Conservation (phyloP, 2,329 filamentous ascomycete species). For the Capronia epimyces region DNA sequence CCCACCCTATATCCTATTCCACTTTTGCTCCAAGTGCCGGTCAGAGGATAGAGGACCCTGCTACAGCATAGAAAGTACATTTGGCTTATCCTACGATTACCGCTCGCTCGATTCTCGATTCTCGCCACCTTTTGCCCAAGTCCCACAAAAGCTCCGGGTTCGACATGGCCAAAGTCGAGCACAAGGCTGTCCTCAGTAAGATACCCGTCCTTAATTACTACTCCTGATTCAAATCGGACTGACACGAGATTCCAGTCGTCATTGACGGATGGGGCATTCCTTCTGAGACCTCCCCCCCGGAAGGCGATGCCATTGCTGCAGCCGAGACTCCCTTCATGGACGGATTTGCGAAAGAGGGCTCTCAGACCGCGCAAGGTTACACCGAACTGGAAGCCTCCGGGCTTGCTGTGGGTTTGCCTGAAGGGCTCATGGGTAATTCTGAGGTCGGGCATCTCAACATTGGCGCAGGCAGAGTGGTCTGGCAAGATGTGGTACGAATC, state of each 20-base stretch:
- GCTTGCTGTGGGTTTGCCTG: constrained; percentile 87
- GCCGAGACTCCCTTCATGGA: constrained; percentile 96
- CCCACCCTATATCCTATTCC: neutral
- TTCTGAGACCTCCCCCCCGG: constrained; percentile 68
- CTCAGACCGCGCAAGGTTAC: constrained; percentile 74
- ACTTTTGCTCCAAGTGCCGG: neutral
- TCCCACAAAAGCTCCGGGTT: neutral
- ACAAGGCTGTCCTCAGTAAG: constrained; percentile 64
- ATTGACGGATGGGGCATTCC: constrained; percentile 98
- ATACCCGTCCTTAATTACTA: constrained; percentile 27
- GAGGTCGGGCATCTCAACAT: constrained; percentile 99
- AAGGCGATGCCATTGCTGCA: constrained; percentile 92
- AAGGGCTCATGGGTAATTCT: constrained; percentile 97
- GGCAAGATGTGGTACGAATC: constrained; percentile 97
- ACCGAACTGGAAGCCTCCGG: constrained; percentile 94
- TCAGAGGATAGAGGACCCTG: neutral
- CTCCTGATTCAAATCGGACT: constrained; percentile 32
- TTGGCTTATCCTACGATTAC: neutral
- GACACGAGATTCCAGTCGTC: constrained; percentile 61
- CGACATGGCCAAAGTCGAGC: constrained; percentile 60
- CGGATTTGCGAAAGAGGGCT: constrained; percentile 61
- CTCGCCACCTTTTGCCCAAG: neutral
- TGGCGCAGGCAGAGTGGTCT: constrained; percentile 92
- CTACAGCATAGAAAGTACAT: neutral
- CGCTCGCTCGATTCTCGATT: neutral